phyloP scores from a whole-genome alignment of 352 stramenopile genomes.

The Globisporangium spiculum region DNA sequence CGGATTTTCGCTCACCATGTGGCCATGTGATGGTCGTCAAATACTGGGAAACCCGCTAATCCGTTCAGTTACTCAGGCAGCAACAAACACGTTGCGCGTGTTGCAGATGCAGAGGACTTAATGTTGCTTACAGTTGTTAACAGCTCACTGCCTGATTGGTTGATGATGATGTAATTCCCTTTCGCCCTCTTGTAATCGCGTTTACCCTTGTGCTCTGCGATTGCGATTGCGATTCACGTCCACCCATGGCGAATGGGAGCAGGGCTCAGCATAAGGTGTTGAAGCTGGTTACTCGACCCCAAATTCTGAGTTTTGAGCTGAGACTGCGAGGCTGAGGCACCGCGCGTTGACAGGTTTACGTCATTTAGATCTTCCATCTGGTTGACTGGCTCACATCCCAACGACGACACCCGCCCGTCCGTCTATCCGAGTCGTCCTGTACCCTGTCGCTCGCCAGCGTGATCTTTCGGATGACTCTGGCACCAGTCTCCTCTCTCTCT shows the following conservation, averaged over 20 bases:
- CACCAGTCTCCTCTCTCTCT: neutral
- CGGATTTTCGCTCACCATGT: neutral
- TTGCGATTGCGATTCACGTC: neutral
- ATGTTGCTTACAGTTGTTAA: no score
- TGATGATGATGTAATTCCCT: neutral
- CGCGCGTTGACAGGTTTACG: neutral
- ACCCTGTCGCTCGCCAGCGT: neutral
- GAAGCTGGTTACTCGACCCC: neutral
- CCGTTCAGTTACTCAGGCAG: no score
- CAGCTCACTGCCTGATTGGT: neutral
- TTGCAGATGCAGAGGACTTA: no score
- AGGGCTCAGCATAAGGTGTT: neutral
- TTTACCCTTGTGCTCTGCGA: neutral
- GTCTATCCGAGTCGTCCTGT: neutral
- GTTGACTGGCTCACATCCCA: neutral
- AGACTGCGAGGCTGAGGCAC: neutral
- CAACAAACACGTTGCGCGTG: no score
- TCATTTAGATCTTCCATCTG: neutral
- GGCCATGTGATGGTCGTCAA: no score
- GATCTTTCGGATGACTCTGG: neutral
- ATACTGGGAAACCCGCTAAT: no score
- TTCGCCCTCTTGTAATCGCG: neutral
- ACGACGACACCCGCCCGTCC: neutral
- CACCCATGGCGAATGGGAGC: neutral
- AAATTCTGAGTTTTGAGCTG: no score